phyloP scores from a whole-genome alignment of 1,284 basidiomycete genomes.

The Grifola frondosa region DNA sequence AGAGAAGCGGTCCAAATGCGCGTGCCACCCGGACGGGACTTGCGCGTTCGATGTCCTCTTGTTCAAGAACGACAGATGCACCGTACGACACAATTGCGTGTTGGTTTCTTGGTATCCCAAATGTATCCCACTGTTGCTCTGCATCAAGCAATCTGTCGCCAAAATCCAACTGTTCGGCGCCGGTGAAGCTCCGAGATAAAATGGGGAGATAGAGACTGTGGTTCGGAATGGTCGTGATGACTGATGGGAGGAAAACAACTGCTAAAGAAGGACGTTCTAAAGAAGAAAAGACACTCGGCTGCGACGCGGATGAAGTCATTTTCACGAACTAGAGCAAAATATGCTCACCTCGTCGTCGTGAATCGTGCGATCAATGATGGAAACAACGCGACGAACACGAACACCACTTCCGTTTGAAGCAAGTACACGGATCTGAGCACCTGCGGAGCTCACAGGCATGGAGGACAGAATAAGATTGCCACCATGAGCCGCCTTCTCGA shows the following conservation, averaged over 20 bases:
- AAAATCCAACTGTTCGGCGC: slow-evolving; percentile 32
- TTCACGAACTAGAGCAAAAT: slow-evolving; percentile 29
- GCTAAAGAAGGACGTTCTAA: slow-evolving; percentile 56
- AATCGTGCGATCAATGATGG: slow-evolving; percentile 54
- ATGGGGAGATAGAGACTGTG: slow-evolving; percentile 65
- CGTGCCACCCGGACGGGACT: slow-evolving; percentile 43
- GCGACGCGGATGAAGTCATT: slow-evolving; percentile 43
- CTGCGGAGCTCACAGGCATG: slow-evolving; percentile 14
- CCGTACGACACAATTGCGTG: slow-evolving; percentile 38
- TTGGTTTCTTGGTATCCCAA: slow-evolving; percentile 44
- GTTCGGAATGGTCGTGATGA: slow-evolving; percentile 41
- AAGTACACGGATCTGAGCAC: slow-evolving; percentile 19
- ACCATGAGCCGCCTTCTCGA: slow-evolving; percentile 41
- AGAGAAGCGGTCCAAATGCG: slow-evolving; percentile 46
- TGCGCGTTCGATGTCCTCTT: slow-evolving; percentile 43
- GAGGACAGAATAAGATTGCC: slow-evolving; percentile 22
- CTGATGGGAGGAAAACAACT: slow-evolving; percentile 60
- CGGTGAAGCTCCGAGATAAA: slow-evolving; percentile 36
- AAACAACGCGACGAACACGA: slow-evolving; percentile 33
- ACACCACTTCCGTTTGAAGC: slow-evolving; percentile 16
- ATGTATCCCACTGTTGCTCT: slow-evolving; percentile 48
- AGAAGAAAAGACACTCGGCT: slow-evolving; percentile 41
- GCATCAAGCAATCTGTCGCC: slow-evolving; percentile 35
- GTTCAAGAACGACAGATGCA: slow-evolving; percentile 44
- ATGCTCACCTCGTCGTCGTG: slow-evolving; percentile 46